phyloP scores from a whole-genome alignment of 352 stramenopile genomes.

The Globisporangium carolinianum region DNA sequence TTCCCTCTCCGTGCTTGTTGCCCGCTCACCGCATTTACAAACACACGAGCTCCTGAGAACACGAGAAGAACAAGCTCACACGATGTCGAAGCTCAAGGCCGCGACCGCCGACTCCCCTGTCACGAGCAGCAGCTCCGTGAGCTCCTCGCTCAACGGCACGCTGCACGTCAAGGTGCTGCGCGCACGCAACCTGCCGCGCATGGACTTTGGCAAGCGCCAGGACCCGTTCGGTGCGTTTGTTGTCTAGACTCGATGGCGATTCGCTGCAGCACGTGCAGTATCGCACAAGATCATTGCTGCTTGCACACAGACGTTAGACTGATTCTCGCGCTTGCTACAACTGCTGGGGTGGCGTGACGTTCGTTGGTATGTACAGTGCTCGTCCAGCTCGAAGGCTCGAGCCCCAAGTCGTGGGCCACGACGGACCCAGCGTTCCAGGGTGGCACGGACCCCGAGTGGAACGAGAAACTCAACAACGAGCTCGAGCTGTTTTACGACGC shows the following conservation, averaged over 20 bases:
- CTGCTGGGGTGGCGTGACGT: too few species aligned
- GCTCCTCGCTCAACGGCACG: slow-evolving; percentile 34
- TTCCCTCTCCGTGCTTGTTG: too few species aligned
- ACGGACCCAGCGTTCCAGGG: slow-evolving; percentile 65
- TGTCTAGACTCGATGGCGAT: background rate
- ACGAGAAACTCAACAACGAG: slow-evolving; percentile 62
- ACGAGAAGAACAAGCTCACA: background rate
- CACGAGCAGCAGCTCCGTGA: slow-evolving; percentile 3
- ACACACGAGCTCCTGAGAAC: too few species aligned
- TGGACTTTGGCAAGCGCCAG: slow-evolving; percentile 80
- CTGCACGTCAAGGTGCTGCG: slow-evolving; percentile 70
- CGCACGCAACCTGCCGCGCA: slow-evolving; percentile 51
- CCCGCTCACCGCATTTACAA: too few species aligned
- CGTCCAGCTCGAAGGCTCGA: slow-evolving; percentile 60
- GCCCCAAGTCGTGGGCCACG: slow-evolving; percentile 44
- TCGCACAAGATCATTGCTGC: too few species aligned
- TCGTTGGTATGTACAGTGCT: slow-evolving; percentile 30
- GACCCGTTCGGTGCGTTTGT: slow-evolving; percentile 52
- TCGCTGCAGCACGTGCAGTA: background rate
- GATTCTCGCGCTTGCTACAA: too few species aligned
- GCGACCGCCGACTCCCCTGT: background rate
- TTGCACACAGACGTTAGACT: too few species aligned
- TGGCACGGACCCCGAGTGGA: slow-evolving; percentile 58
- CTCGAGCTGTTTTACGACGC: slow-evolving; percentile 80
- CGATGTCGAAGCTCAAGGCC: slow-evolving; percentile 3